Percentiles rank a stretch among this genome's conserved stretches.
Evolutionary conservation across 1,139 yeast species (phyloP).

Genomic region (Nakaseomyces glabratus): DNA sequence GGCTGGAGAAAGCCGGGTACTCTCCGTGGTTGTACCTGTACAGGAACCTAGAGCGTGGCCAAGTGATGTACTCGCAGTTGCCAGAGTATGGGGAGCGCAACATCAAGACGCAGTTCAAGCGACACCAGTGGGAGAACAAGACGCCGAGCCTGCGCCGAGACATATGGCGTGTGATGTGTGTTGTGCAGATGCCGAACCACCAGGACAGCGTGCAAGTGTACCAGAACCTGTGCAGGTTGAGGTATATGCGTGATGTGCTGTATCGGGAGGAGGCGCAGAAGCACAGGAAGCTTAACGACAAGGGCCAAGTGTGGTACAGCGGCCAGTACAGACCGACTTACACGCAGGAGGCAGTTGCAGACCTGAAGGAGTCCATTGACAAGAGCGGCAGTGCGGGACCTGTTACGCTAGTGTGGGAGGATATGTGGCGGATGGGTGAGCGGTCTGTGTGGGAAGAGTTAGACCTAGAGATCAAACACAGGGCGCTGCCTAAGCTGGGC

Average conservation of each 20-base stretch:
- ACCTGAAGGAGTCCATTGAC: slow-evolving; percentile 61
- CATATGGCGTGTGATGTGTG: slow-evolving; percentile 87
- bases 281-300: slow-evolving; percentile 63
- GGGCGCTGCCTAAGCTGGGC: slow-evolving; percentile 20
- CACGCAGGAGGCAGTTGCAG: slow-evolving; percentile 89
- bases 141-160: slow-evolving; percentile 72
- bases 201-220: slow-evolving; percentile 66
- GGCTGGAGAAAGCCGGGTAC: slow-evolving; percentile 46
- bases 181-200: slow-evolving; percentile 58
- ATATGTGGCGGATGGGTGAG: slow-evolving; percentile 78
- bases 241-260: slow-evolving; percentile 59
- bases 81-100: slow-evolving; percentile 40
- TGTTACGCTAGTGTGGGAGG: slow-evolving; percentile 59
- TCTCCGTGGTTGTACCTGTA: slow-evolving; percentile 81
- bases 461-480: slow-evolving; percentile 22
- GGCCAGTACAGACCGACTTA: slow-evolving; percentile 86
- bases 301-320: slow-evolving; percentile 76
- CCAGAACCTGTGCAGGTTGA: slow-evolving; percentile 63
- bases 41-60: slow-evolving; percentile 82
- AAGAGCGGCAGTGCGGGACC: slow-evolving; percentile 34
- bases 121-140: slow-evolving; percentile 86
- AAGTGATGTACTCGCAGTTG: slow-evolving; percentile 79
- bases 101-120: slow-evolving; percentile 59
- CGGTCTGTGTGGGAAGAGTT: slow-evolving; percentile 24
- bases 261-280: slow-evolving; percentile 52